Evolutionary conservation across 768 basidiomycete species (phyloP), one percentile per base, ranked within the genome.

Genomic region (Pleurotus giganteus): DNA sequence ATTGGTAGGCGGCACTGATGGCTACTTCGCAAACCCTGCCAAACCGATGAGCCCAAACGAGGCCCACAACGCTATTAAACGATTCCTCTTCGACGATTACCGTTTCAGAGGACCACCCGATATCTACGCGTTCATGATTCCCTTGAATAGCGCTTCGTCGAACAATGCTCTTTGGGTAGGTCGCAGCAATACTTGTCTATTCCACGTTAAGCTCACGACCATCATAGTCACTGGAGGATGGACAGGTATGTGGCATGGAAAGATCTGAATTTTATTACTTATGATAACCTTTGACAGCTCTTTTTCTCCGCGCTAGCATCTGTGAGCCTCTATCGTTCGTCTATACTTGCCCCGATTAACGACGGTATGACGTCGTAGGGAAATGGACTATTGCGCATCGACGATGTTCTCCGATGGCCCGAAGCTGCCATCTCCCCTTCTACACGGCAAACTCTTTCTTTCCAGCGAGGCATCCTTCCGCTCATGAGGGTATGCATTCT

Each of bases 391-490:
- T 68, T 71, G 4, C 78, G 82, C 28, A 67, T 87, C 19, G 63
- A 63, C 3, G 80, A 83, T 41, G 68, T 85, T 34, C 61, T 87
- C 15, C 64, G 63, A 4, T 84, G 78, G 74, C 62, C 69, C 0
- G 58, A 63, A 1, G 74, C 86, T 26, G 74, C 74, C 9, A 61
- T 64, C 2, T 54, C 57, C 7, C 73, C 75, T 31, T 68, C 68
- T n/a, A 61, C 55, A 45, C 57, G 58, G 0, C 59, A 66, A 0
- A 57, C 63, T 0, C 69, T 87, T 6, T 86, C 86, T 1, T 88
- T 88, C 55, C 83, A 87, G 57, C 67, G 76, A 24, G 84, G 79
- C 0, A 74, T 78, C 57, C 59, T 86, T 4, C 80, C 80, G 0
- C 57, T 87, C 15, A 65, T 87, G n/a, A 68, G 75, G 29, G 85